Base-by-base conservation (phyloP, 1,284 basidiomycete species). In the Macrocystidia cucumis region DNA sequence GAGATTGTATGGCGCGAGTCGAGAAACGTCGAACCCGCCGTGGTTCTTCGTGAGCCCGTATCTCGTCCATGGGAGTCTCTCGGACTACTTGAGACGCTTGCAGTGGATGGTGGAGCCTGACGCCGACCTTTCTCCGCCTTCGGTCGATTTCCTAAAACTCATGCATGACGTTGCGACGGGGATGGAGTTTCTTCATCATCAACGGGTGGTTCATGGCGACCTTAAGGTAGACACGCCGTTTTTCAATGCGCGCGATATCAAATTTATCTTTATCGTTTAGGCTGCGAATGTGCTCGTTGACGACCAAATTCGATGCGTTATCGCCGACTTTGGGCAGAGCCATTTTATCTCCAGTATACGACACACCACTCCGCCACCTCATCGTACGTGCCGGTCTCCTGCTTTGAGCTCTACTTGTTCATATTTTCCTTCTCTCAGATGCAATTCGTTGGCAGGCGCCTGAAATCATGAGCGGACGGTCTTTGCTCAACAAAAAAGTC, bases 291-390 rank as follows among this genome's bases (percentile, higher is more conserved):
- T 89, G 5, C 67, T 90, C 3, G 74, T 89, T 6, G 72, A 79
- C 45, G 78, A 84, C 45, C 56, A 65, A 2, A 62, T 69, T 8
- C 71, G 65, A 32, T 87, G 82, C 41, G 64, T 86, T 23, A 75
- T 89, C 37, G 74, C 79, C 9, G 84, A 88, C 50, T 89, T 89
- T 52, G 84, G 83, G 0, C 78, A 88, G 53, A 81, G 72, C 46
- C 77, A 83, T n/a, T n/a, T n/a, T n/a, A n/a, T n/a, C n/a, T n/a
- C n/a, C n/a, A n/a, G n/a, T n/a, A n/a, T n/a, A n/a, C n/a, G n/a
- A n/a, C n/a, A n/a, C n/a, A n/a, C n/a, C n/a, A n/a, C n/a, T n/a
- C n/a, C 56, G 27, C 52, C 64, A 3, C 59, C 61, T n/a, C 67
- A 69, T 38, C 71, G 82, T 83, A 48, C 37, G 78, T 67, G 6